These are phyloP conservation scores for Takakia lepidozioides DNA, from an alignment of 225 moss, liverwort and hornwort genomes.

Conservation along the genomic window DNA sequence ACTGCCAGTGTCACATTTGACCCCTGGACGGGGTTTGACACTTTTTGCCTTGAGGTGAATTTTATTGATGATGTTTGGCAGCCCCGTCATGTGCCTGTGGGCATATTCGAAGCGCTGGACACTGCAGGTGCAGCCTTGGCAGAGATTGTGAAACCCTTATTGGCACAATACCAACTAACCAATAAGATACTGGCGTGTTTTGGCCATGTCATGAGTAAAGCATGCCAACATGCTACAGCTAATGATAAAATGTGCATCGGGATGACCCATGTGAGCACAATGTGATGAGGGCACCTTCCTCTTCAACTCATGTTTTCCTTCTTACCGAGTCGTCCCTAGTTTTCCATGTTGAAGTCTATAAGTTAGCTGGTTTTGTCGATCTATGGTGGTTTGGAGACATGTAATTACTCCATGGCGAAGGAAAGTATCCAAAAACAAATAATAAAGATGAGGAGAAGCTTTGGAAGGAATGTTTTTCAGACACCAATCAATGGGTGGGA, in stretches of 20 bases:
- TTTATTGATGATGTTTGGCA: neutral
- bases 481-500: too few species aligned
- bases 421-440: too few species aligned
- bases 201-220: neutral
- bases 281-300: too few species aligned
- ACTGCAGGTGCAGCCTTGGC: too few species aligned
- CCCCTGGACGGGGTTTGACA: slow-evolving; percentile 1
- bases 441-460: too few species aligned
- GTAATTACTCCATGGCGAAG: too few species aligned
- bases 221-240: neutral
- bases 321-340: too few species aligned
- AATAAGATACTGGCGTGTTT: neutral
- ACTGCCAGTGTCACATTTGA: neutral
- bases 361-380: too few species aligned
- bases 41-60: neutral
- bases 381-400: too few species aligned
- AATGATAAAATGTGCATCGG: neutral
- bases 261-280: neutral
- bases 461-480: too few species aligned
- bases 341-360: too few species aligned
- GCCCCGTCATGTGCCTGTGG: neutral
- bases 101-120: neutral
- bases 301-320: too few species aligned
- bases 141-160: neutral
- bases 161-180: neutral